Percentiles rank a stretch among this genome's conserved stretches.
Conservation (phyloP, 1,284 basidiomycete species). For the Apiotrichum veenhuisii region DNA sequence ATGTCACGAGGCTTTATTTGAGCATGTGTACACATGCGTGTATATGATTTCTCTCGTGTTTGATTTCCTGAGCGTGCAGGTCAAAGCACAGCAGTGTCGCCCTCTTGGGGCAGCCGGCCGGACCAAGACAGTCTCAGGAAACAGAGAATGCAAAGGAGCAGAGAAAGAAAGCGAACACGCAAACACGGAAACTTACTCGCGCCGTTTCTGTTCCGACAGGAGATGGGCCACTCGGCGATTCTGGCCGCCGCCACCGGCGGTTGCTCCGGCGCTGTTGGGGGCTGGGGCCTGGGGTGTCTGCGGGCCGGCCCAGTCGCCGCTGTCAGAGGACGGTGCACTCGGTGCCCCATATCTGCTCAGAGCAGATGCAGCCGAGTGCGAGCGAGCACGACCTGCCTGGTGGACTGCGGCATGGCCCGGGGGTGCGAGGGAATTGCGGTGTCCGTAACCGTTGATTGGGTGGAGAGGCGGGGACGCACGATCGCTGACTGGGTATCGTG, state of each 20-base stretch:
- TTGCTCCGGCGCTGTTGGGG: not conserved
- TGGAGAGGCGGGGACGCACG: conserved; percentile 2
- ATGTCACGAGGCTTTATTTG: no score
- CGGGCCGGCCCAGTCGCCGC: conserved; percentile 14
- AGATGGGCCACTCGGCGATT: conserved; percentile 42
- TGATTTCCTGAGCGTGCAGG: not conserved
- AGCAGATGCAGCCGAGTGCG: conserved; percentile 15
- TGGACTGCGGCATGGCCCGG: not conserved
- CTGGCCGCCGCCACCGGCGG: conserved; percentile 28
- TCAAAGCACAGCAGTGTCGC: not conserved
- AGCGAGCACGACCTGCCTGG: conserved; percentile 11
- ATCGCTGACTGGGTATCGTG: not conserved
- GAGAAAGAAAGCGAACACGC: not conserved
- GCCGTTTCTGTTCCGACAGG: conserved; percentile 45
- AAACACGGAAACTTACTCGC: conserved; percentile 36
- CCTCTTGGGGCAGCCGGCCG: no score
- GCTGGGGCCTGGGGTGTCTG: conserved; percentile 3
- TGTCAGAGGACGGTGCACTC: conserved; percentile 6
- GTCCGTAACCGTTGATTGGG: conserved; percentile 8
- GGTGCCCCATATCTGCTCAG: conserved; percentile 8
- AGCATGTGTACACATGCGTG: not conserved
- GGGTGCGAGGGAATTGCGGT: not conserved
- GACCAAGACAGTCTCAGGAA: no score
- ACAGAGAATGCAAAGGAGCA: no score
- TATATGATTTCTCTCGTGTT: not conserved